A percentile compares a stretch with the other conserved stretches of the same genome.
Conservation (phyloP, 768 basidiomycete species). For the Lyophyllum atratum region DNA sequence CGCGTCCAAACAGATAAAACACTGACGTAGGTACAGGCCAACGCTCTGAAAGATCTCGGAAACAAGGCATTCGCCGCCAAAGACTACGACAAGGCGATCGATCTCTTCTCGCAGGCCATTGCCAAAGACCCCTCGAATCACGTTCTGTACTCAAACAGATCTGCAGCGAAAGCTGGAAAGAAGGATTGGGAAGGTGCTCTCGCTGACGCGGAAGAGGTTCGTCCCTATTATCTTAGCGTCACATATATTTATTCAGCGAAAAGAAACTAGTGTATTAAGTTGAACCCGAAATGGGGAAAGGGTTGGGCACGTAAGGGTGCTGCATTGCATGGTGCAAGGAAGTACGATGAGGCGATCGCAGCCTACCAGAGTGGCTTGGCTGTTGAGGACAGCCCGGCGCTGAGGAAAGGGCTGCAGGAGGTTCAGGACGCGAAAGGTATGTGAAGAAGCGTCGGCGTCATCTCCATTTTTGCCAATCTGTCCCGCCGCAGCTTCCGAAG, state of each 20-base stretch:
- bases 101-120: slow-evolving; percentile 82
- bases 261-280: slow-evolving; percentile 64
- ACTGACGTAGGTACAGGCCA: slow-evolving; percentile 30
- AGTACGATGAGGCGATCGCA: slow-evolving; percentile 81
- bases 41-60: slow-evolving; percentile 84
- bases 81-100: slow-evolving; percentile 87
- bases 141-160: slow-evolving; percentile 91
- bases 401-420: slow-evolving; percentile 87
- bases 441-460: background rate
- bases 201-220: slow-evolving; percentile 87
- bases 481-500: slow-evolving; percentile 13
- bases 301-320: slow-evolving; percentile 93
- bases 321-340: slow-evolving; percentile 80
- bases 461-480: background rate
- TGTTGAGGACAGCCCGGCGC: slow-evolving; percentile 78
- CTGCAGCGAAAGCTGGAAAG: slow-evolving; percentile 88
- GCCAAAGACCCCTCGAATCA: slow-evolving; percentile 80
- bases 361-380: slow-evolving; percentile 83
- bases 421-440: slow-evolving; percentile 83
- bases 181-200: slow-evolving; percentile 76
- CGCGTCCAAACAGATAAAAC: background rate
- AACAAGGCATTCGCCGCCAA: slow-evolving; percentile 96
- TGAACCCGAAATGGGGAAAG: slow-evolving; percentile 85
- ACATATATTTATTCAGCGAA: slow-evolving; percentile 14
- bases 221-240: slow-evolving; percentile 18